Base-by-base conservation (phyloP, 1,284 basidiomycete species). In the Ceratobasidium sp. region DNA sequence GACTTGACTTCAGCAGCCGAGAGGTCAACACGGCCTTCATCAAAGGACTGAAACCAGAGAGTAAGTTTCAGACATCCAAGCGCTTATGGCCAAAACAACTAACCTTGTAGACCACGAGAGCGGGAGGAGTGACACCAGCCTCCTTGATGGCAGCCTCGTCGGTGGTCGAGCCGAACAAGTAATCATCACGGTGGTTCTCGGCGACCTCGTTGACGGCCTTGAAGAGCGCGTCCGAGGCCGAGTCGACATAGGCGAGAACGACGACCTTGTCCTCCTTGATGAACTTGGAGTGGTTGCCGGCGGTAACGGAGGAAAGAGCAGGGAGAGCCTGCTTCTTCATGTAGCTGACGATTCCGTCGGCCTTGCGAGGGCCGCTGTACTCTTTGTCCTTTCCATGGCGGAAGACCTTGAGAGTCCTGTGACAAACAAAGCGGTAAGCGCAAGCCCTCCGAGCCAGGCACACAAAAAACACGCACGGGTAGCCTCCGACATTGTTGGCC, bases 311-410 rank as follows among this genome's bases (percentile, higher is more conserved):
- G 5, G 93, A 90, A 60, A 99, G 90, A 49, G 97, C 94, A n/a
- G 97, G 97, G 21, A 99, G 88, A 9, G 93, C 89, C 86, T 98
- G 97, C 95, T 99, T 98, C 84, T 88, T 82, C 97, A 99, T 98
- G 86, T 98, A 98, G 80, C 89, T 90, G 80, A 98, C 85, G 79
- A 99, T 99, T 38, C 97, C 96, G 77, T 99, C 97, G 18, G 95
- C 90, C 82, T 98, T 94, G 73, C 97, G 87, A 54, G 95, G 91
- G 60, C 97, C 97, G 74, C 80, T 82, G 83, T 99, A 99, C 70
- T 95, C 91, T 25, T 84, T 80, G 53, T 89, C 80, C 51, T 87
- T 86, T 73, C 96, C 97, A 75, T 92, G 87, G 77, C 91, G 90
- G 89, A 96, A 99, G 60, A 99, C 90, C 74, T 77, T 77, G 71